Conservation (phyloP, 2,329 filamentous ascomycete species). For the Cytospora paraplurivora region DNA sequence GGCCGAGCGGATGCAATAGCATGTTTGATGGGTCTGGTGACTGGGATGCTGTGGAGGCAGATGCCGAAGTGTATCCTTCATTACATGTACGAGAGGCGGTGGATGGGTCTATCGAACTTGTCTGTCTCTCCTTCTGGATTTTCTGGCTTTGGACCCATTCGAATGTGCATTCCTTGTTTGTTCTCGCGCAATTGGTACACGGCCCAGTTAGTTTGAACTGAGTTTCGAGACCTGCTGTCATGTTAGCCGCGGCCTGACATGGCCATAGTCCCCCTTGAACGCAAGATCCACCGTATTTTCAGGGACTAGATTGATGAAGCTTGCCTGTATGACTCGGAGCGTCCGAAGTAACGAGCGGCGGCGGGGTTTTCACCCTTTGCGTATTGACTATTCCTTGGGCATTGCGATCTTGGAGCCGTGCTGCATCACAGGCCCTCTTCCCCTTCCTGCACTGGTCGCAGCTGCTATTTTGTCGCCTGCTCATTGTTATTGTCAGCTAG, state of each 20-base stretch:
- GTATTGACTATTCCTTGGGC: conserved; percentile 10
- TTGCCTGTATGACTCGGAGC: conserved; percentile 27
- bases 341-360: conserved; percentile 4
- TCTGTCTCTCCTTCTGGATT: conserved; percentile 21
- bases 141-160: conserved; percentile 29
- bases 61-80: neutral
- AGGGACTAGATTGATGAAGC: neutral
- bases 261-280: no score
- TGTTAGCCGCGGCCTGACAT: conserved; percentile 12
- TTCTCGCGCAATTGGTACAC: conserved; percentile 29
- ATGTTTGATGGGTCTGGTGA: conserved; percentile 11
- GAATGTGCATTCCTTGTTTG: conserved; percentile 30
- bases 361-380: conserved; percentile 6
- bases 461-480: conserved; percentile 28
- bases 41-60: conserved; percentile 7
- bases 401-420: conserved; percentile 24
- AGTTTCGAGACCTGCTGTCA: conserved; percentile 19
- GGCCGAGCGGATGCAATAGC: conserved; percentile 17
- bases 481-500: conserved; percentile 18
- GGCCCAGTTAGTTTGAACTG: conserved; percentile 23
- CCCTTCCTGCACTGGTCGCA: conserved; percentile 30
- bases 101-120: conserved; percentile 15
- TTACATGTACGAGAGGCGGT: neutral
- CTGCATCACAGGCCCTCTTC: conserved; percentile 29
- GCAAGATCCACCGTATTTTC: neutral